phyloP scores from a whole-genome alignment of 2,329 filamentous ascomycete genomes.

The Lachnellula cervina region DNA sequence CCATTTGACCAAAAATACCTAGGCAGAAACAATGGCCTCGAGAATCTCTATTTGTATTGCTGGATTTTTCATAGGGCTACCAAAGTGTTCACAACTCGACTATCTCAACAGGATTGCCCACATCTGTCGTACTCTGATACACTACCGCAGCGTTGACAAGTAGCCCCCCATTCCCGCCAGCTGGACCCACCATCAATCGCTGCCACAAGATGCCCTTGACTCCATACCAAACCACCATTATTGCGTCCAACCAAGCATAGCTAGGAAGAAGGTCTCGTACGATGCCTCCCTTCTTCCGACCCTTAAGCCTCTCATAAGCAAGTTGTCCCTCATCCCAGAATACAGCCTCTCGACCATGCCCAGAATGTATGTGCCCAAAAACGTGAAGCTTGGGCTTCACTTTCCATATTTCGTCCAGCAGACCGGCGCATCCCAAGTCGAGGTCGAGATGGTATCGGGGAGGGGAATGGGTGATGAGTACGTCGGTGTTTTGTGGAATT shows the following conservation, averaged over 20 bases:
- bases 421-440: constrained; percentile 52
- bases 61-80: background rate
- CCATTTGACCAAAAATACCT: too few species aligned
- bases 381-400: constrained; percentile 57
- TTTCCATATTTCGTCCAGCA: constrained; percentile 54
- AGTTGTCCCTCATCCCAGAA: constrained; percentile 58
- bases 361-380: constrained; percentile 63
- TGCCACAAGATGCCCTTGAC: constrained; percentile 53
- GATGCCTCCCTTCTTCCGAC: constrained; percentile 31
- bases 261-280: constrained; percentile 28
- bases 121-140: constrained; percentile 41
- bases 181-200: constrained; percentile 49
- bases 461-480: constrained; percentile 62
- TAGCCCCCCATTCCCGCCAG: constrained; percentile 41
- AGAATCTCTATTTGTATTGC: too few species aligned
- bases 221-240: constrained; percentile 47
- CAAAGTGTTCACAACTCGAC: constrained; percentile 24
- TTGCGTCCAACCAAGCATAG: constrained; percentile 44
- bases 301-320: constrained; percentile 30
- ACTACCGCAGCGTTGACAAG: constrained; percentile 60
- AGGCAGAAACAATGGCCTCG: too few species aligned
- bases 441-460: constrained; percentile 50
- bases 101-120: constrained; percentile 39
- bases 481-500: constrained; percentile 54
- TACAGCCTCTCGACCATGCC: constrained; percentile 52